Evolutionary conservation across 1,139 yeast species (phyloP).

Genomic region (Kodamaea sp.): DNA sequence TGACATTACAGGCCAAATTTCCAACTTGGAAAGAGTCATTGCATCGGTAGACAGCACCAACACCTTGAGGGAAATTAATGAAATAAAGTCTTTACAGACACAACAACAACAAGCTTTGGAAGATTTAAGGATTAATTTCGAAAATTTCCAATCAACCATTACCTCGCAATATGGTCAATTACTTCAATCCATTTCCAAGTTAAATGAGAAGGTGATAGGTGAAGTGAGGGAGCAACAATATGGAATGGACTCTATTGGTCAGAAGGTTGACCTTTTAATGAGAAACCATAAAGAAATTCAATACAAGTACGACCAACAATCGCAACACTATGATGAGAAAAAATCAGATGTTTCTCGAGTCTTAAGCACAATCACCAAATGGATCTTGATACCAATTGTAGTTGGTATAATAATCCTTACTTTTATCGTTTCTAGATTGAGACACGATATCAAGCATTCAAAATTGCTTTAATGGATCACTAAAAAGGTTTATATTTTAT

Average conservation of each 20-base stretch:
- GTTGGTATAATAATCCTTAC: slow-evolving; percentile 35
- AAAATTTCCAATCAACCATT: slow-evolving; percentile 26
- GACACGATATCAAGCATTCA: slow-evolving; percentile 54
- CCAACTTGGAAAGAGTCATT: slow-evolving; percentile 5
- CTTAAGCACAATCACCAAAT: slow-evolving; percentile 25
- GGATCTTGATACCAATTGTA: slow-evolving; percentile 44
- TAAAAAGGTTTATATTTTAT: neutral
- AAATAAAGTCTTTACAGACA: slow-evolving; percentile 17
- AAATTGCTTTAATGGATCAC: slow-evolving; percentile 37
- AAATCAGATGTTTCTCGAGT: slow-evolving; percentile 15
- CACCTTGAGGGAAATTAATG: slow-evolving; percentile 15
- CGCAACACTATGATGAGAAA: slow-evolving; percentile 7
- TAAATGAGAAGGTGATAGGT: slow-evolving; percentile 41
- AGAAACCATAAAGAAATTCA: slow-evolving; percentile 39
- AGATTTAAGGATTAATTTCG: slow-evolving; percentile 18
- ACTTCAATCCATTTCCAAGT: slow-evolving; percentile 28
- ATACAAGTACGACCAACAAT: slow-evolving; percentile 24
- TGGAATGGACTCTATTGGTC: slow-evolving; percentile 31
- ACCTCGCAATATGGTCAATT: slow-evolving; percentile 35
- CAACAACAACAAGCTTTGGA: slow-evolving; percentile 16
- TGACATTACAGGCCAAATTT: neutral
- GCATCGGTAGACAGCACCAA: slow-evolving; percentile 5
- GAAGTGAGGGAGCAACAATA: slow-evolving; percentile 45
- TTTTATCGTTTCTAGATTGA: slow-evolving; percentile 42
- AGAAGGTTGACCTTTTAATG: slow-evolving; percentile 44